phyloP scores from a whole-genome alignment of 768 basidiomycete genomes.

The Suillus weaverae region DNA sequence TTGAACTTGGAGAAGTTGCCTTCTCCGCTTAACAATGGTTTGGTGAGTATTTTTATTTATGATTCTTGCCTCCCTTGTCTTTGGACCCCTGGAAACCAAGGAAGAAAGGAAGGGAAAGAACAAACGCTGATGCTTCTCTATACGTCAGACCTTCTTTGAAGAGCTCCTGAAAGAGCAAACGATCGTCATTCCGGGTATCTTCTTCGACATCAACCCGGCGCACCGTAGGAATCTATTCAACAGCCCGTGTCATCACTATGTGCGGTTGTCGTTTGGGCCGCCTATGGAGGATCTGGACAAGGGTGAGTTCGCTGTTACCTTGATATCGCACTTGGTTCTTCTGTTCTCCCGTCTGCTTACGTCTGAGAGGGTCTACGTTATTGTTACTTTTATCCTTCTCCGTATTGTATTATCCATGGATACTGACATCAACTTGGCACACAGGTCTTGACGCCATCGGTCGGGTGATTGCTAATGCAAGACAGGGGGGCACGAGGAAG shows the following conservation, averaged over 20 bases:
- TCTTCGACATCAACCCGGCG: slow-evolving; percentile 78
- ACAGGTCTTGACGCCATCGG: slow-evolving; percentile 84
- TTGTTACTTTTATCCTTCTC: background rate
- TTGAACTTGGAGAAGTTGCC: slow-evolving; percentile 80
- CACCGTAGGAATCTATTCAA: slow-evolving; percentile 88
- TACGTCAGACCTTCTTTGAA: slow-evolving; percentile 81
- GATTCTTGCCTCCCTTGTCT: background rate
- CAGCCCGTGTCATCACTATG: slow-evolving; percentile 88
- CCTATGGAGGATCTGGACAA: slow-evolving; percentile 76
- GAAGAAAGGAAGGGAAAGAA: background rate
- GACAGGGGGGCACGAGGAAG: slow-evolving; percentile 53
- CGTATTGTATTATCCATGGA: background rate
- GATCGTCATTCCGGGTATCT: slow-evolving; percentile 89
- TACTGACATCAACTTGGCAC: slow-evolving; percentile 3
- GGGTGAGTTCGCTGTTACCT: slow-evolving; percentile 41
- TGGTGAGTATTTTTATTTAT: slow-evolving; percentile 46
- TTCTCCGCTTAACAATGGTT: slow-evolving; percentile 81
- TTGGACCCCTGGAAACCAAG: background rate
- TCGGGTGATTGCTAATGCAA: slow-evolving; percentile 70
- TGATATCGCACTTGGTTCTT: background rate
- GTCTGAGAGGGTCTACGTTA: background rate
- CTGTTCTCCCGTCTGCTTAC: background rate
- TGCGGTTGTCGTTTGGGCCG: slow-evolving; percentile 85
- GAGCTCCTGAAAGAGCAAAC: slow-evolving; percentile 89
- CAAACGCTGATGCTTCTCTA: slow-evolving; percentile 1